phyloP scores from a whole-genome alignment of 192 early-diverging fungal species.

The Neocallimastix lanati region DNA sequence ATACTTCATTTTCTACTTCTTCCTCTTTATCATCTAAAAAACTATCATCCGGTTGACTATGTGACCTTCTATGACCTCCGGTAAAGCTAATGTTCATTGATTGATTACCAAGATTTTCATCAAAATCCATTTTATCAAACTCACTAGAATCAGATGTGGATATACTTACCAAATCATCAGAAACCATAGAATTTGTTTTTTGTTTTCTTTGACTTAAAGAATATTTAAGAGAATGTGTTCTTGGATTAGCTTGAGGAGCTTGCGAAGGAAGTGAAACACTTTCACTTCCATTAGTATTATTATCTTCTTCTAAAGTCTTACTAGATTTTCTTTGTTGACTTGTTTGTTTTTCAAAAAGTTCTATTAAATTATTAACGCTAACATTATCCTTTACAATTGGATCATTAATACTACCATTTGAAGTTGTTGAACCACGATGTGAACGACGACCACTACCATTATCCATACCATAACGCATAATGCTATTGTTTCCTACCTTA shows the following conservation, averaged over 20 bases:
- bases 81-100: neutral
- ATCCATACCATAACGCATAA: no score
- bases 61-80: neutral
- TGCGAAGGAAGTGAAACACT: neutral
- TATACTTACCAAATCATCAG: neutral
- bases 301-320: neutral
- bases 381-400: neutral
- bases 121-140: neutral
- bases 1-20: neutral
- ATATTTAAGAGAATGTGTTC: neutral
- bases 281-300: neutral
- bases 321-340: neutral
- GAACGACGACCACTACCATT: no score
- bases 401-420: neutral
- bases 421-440: neutral
- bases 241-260: neutral
- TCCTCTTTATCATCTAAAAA: neutral
- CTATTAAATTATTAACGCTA: neutral
- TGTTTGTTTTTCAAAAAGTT: neutral
- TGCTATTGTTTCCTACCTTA: no score
- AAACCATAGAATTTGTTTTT: neutral
- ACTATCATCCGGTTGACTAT: neutral
- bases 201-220: neutral
- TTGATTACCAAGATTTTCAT: neutral
- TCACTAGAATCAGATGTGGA: neutral